Base-by-base conservation (phyloP, 2,329 filamentous ascomycete genomes). In the Calonectria pauciramosa region DNA sequence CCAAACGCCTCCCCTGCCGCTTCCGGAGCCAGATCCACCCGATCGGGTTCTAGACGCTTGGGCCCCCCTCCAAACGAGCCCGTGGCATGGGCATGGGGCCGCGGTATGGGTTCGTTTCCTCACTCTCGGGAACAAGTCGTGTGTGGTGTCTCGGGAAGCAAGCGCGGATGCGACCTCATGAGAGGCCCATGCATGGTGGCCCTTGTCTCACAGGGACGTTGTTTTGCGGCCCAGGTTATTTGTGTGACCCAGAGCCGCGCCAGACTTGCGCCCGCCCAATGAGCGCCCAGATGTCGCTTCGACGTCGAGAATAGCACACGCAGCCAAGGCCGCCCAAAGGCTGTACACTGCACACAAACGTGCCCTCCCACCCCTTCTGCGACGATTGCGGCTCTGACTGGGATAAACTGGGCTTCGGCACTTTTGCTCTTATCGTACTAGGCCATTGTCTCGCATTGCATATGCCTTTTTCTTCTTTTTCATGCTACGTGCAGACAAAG, bases 241-340 rank as follows among this genome's bases (percentile, higher is more conserved):
- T 44, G 41, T 66, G 60, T 44, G 38, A 44, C 52, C 59, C 65
- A 73, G 68, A 66, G 69, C 59, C 71, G 28, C 51, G 32, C 41
- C 49, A 63, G 65, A 44, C 36, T 63, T 32, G 18, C 28, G 41
- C 47, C 66, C 68, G 69, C 66, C 68, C 74, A 80, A 76, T 80
- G 56, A 44, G 38, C 36, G 68, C 51, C 30, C n/a, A 32, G 59
- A 66, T 63, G 49, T 13, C 52, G 65, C 47, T 14, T 49, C n/a
- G 23, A 49, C 38, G 56, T 75, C 68, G 49, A 78, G 70, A 76
- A 76, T 76, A 74, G 75, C 66, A 75, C 60, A 66, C 32, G 60
- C 67, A 60, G 72, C 38, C 34, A 32, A 32, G 67, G 30, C 47
- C 32, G 54, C 66, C 56, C 59, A 38, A 65, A 59, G 47, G 34